Evolutionary conservation across 2,329 filamentous ascomycete genomes (phyloP), one percentile per base, ranked within the genome.

Genomic region (Phialemoniopsis sp.): DNA sequence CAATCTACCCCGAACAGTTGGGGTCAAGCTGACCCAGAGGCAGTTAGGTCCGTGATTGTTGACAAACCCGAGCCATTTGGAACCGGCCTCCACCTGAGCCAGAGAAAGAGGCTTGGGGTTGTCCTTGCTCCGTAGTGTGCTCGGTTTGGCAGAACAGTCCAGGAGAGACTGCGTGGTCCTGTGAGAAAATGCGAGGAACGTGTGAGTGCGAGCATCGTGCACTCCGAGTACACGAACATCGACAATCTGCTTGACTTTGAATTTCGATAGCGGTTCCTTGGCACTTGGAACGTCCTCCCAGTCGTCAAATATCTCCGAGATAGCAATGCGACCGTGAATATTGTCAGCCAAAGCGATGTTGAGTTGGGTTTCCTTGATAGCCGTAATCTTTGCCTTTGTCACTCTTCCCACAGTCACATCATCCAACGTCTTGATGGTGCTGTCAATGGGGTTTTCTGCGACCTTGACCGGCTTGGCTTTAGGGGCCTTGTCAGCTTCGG

Each of bases 151-250:
- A 4, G 90, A 93, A 38, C 97, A 75, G 59, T 98, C 93, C 43
- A 91, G 86, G 2, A 95, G 85, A 0, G 84, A 82, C 59, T 89
- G 90, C 40, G 81, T 82, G 35, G 82, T 81, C 38, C 89, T 80
- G 63, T 97, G 91, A 29, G 86, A 87, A 53, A 98, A 87, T 3
- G 93, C 90, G 32, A 98, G 72, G 67, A 95, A 98, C 34, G 85
- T 82, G 62, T 96, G 88, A 52, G 88, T 94, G 49, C 85, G 83
- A 36, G 89, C 87, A 63, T 96, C 89, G 56, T 97, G 91, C 26
- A 94, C 75, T 46, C 90, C 91, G 29, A 97, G 71, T 29, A 96
- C 76, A 54, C 82, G 85, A 30, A 90, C 89, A 13, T 77, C 68
- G 21, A 96, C 64, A 34, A 81, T 67, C 42, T 91, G 79, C 50